A percentile compares a stretch with the other conserved stretches of the same genome.
Evolutionary conservation across 2,329 filamentous ascomycete genomes (phyloP).

Genomic region (Aspergillus fumigatus): DNA sequence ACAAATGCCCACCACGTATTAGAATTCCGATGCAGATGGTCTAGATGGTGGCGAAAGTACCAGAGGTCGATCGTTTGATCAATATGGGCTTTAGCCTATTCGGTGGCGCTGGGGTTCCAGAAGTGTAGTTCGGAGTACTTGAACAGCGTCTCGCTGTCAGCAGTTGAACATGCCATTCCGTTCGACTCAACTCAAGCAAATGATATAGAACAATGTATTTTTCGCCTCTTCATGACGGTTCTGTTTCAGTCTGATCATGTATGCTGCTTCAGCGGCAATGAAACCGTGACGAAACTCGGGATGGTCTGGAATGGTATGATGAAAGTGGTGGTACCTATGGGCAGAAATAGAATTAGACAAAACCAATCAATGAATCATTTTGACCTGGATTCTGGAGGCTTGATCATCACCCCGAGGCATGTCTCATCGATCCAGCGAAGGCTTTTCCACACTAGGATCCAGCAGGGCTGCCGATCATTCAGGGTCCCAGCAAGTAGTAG

Average conservation of each 20-base stretch:
- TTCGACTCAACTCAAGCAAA: neutral
- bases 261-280: neutral
- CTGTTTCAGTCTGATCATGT: neutral
- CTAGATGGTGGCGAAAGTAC: slow-evolving; percentile 11
- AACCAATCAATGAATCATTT: neutral
- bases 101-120: neutral
- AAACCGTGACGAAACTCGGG: neutral
- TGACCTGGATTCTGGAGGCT: slow-evolving; percentile 3
- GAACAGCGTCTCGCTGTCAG: neutral
- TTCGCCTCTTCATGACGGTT: neutral
- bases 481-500: slow-evolving; percentile 6
- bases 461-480: slow-evolving; percentile 18
- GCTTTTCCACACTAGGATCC: slow-evolving; percentile 13
- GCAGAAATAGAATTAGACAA: neutral
- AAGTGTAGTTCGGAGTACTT: neutral
- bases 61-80: slow-evolving; percentile 7
- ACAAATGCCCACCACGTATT: neutral
- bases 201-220: neutral
- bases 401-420: slow-evolving; percentile 1
- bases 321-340: neutral
- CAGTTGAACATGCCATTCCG: neutral
- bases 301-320: neutral
- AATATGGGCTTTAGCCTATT: slow-evolving; percentile 7
- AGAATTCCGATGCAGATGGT: slow-evolving; percentile 1
- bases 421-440: slow-evolving; percentile 13